Conservation (phyloP, 2,329 filamentous ascomycete species). For the Aureobasidium sp. region DNA sequence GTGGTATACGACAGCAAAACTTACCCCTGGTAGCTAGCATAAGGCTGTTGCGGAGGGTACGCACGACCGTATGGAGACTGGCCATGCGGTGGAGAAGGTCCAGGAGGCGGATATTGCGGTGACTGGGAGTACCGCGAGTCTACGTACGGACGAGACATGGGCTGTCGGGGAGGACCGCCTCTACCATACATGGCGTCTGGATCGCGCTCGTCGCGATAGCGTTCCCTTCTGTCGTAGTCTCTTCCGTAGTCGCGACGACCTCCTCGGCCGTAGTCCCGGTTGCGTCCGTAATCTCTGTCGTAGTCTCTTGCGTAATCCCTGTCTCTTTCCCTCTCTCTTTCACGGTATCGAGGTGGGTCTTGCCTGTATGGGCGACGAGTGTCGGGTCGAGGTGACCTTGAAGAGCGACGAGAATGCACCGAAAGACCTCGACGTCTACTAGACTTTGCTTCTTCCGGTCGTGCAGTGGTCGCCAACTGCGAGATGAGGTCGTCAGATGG, state of each 20-base stretch:
- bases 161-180: conserved; percentile 17
- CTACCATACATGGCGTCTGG: conserved; percentile 19
- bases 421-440: conserved; percentile 1
- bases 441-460: conserved; percentile 13
- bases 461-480: conserved; percentile 13
- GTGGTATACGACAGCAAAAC: conserved; percentile 29
- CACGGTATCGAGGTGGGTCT: conserved; percentile 20
- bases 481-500: conserved; percentile 19
- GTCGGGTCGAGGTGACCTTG: conserved; percentile 21
- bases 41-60: conserved; percentile 44
- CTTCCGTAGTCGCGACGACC: conserved; percentile 13
- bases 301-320: conserved; percentile 14
- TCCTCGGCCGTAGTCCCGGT: background rate
- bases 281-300: conserved; percentile 10
- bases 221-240: conserved; percentile 11
- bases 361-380: conserved; percentile 24
- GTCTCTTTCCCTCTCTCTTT: conserved; percentile 9
- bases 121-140: conserved; percentile 44
- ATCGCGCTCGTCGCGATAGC: conserved; percentile 14
- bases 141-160: conserved; percentile 16
- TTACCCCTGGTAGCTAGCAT: conserved; percentile 46
- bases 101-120: conserved; percentile 43
- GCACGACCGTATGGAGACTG: conserved; percentile 54
- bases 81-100: conserved; percentile 40
- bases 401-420: conserved; percentile 15